Conservation (phyloP, 1,139 yeast species). For the Zygosaccharomyces sapae region DNA sequence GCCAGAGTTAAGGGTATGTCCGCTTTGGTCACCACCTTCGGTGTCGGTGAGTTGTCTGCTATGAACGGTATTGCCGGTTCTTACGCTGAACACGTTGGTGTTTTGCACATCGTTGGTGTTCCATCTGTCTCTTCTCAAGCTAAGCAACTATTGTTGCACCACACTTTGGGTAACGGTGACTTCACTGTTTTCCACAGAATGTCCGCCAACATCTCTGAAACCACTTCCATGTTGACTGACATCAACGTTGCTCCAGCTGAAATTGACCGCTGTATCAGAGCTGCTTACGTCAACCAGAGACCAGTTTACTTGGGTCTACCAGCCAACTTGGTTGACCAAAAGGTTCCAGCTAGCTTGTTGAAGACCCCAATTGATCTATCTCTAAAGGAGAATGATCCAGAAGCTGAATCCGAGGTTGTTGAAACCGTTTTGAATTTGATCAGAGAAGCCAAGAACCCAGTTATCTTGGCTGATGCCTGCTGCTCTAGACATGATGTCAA, state of each 20-base stretch:
- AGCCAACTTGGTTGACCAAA: slow-evolving; percentile 69
- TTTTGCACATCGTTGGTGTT: slow-evolving; percentile 81
- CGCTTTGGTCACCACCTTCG: slow-evolving; percentile 64
- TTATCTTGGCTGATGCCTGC: slow-evolving; percentile 82
- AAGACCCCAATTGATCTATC: slow-evolving; percentile 61
- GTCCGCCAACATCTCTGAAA: slow-evolving; percentile 65
- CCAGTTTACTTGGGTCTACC: slow-evolving; percentile 84
- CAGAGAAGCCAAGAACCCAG: slow-evolving; percentile 57
- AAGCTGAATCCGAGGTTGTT: slow-evolving; percentile 69
- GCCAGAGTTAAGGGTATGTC: slow-evolving; percentile 61
- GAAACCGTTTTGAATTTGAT: slow-evolving; percentile 53
- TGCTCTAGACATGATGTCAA: slow-evolving; percentile 72
- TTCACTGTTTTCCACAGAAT: slow-evolving; percentile 73
- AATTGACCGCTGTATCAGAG: slow-evolving; percentile 70
- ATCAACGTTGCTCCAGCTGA: slow-evolving; percentile 59
- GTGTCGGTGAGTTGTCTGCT: slow-evolving; percentile 86
- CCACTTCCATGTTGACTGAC: slow-evolving; percentile 61
- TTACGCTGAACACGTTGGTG: slow-evolving; percentile 72
- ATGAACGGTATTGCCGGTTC: slow-evolving; percentile 82
- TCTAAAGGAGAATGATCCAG: slow-evolving; percentile 59
- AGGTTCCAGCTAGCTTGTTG: slow-evolving; percentile 53
- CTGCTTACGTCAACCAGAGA: slow-evolving; percentile 67
- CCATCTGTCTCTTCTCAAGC: slow-evolving; percentile 62
- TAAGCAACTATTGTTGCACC: slow-evolving; percentile 55
- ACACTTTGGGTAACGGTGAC: slow-evolving; percentile 81